phyloP scores from a whole-genome alignment of 805 yeast species.

The Metschnikowia proteae region DNA sequence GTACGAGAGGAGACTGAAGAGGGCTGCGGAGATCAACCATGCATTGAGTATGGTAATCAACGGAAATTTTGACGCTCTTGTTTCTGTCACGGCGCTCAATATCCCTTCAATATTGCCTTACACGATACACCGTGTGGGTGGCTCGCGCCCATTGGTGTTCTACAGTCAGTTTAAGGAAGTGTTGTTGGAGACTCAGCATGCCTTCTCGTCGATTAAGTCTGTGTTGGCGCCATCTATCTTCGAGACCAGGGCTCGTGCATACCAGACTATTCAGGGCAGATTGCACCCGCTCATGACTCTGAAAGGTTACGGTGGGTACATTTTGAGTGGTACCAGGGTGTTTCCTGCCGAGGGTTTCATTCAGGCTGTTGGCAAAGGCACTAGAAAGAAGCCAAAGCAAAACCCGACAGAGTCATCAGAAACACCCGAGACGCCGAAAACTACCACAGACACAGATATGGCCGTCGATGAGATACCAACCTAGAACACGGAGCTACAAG shows the following conservation, averaged over 20 bases:
- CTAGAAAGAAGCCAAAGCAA: conserved; percentile 35
- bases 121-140: conserved; percentile 64
- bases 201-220: conserved; percentile 61
- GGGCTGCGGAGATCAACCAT: conserved; percentile 48
- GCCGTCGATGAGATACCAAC: not conserved
- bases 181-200: conserved; percentile 68
- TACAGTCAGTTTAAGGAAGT: conserved; percentile 80
- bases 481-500: not conserved
- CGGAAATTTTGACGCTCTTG: conserved; percentile 68
- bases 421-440: conserved; percentile 5
- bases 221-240: conserved; percentile 78
- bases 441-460: conserved; percentile 1
- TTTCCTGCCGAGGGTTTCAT: conserved; percentile 58
- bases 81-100: conserved; percentile 70
- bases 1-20: conserved; percentile 60
- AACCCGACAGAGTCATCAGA: conserved; percentile 5
- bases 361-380: conserved; percentile 67
- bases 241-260: conserved; percentile 79
- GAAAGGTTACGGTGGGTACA: conserved; percentile 88
- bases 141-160: conserved; percentile 82
- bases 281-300: conserved; percentile 94
- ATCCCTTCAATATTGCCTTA: conserved; percentile 60
- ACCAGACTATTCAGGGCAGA: conserved; percentile 91
- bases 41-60: conserved; percentile 48
- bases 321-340: conserved; percentile 76